phyloP scores from a whole-genome alignment of 2,329 filamentous ascomycete species.

The Sarocladiaceae sp. region DNA sequence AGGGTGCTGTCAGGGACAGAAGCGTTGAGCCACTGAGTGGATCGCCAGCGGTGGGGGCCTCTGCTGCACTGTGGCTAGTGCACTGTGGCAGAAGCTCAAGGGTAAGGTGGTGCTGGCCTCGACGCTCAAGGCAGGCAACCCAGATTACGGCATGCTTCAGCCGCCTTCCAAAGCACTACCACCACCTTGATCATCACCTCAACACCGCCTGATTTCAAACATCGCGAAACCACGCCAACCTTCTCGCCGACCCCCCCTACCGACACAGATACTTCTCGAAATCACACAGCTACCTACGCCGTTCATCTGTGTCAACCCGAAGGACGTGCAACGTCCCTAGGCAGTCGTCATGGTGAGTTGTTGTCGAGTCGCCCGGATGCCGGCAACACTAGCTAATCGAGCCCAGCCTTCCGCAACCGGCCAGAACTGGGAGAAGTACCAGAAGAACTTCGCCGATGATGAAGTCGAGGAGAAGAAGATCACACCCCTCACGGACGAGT shows the following conservation, averaged over 20 bases:
- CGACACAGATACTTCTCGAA: neutral
- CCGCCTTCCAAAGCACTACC: conserved; percentile 23
- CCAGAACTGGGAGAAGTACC: conserved; percentile 96
- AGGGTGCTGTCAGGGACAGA: too few species aligned
- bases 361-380: neutral
- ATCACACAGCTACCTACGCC: neutral
- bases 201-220: neutral
- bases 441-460: conserved; percentile 94
- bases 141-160: conserved; percentile 34
- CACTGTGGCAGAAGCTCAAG: neutral
- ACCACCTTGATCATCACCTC: conserved; percentile 7
- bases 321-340: neutral
- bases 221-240: neutral
- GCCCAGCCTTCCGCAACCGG: conserved; percentile 88
- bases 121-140: conserved; percentile 32
- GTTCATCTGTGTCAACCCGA: neutral
- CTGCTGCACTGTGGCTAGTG: too few species aligned
- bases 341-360: conserved; percentile 34
- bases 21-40: too few species aligned
- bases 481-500: conserved; percentile 94
- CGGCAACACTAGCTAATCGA: neutral
- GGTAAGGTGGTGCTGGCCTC: too few species aligned
- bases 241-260: neutral
- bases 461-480: conserved; percentile 99
- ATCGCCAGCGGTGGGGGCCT: too few species aligned